Evolutionary conservation across 441 rosid genomes (phyloP).

Genomic region (Theobroma grandiflorum): DNA sequence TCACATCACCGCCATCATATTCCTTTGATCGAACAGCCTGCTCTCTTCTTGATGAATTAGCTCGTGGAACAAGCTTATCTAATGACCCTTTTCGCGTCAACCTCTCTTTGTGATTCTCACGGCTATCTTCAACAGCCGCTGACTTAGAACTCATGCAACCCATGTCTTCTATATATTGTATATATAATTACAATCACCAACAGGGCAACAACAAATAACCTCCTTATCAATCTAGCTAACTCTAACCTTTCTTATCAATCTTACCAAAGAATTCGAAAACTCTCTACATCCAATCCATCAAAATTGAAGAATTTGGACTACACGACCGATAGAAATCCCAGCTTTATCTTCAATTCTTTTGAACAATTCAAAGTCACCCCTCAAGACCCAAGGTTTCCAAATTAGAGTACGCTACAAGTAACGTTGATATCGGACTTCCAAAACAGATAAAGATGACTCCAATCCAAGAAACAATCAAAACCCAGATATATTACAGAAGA

Average conservation of each 20-base stretch:
- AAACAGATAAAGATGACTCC: not conserved
- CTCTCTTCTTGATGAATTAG: conserved; percentile 61
- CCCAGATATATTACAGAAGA: conserved; percentile 20
- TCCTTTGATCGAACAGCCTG: conserved; percentile 52
- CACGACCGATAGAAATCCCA: not conserved
- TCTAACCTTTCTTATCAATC: not conserved
- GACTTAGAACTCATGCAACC: conserved; percentile 82
- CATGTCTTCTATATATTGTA: conserved; percentile 42
- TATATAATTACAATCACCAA: not conserved
- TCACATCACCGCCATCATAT: conserved; percentile 51
- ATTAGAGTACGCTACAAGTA: conserved; percentile 16
- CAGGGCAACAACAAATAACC: not conserved
- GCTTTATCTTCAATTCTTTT: not conserved
- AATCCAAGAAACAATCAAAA: conserved; percentile 8
- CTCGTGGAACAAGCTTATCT: conserved; percentile 54
- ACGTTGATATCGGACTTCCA: not conserved
- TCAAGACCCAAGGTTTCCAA: conserved; percentile 24
- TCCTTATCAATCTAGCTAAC: not conserved
- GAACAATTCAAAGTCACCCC: conserved; percentile 35
- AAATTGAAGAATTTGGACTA: conserved; percentile 7
- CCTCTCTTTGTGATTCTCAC: conserved; percentile 56
- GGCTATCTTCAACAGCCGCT: conserved; percentile 41
- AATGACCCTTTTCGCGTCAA: conserved; percentile 54
- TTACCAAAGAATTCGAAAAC: not conserved
- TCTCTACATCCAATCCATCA: conserved; percentile 30